Conservation (phyloP, 75 land plant species). For the Pseudotsuga menziesii region DNA sequence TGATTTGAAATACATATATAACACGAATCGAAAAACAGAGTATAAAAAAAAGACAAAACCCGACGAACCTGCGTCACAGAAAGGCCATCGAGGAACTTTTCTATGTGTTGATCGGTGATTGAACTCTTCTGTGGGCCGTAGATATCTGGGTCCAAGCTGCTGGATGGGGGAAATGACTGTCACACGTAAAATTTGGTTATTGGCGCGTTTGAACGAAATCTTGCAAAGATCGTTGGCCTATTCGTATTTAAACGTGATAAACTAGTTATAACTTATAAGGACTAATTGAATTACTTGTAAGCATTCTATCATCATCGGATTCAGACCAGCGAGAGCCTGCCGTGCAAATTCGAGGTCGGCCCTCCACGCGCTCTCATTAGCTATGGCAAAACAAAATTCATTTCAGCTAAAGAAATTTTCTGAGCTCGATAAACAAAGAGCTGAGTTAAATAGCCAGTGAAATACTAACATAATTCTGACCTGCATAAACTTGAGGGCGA, state of each 20-base stretch:
- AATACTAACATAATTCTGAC: background rate
- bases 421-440: background rate
- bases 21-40: too few species aligned
- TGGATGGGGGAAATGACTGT: constrained; percentile 66
- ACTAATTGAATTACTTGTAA: too few species aligned
- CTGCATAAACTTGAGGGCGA: constrained; percentile 5
- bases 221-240: too few species aligned
- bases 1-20: too few species aligned
- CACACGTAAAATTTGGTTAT: background rate
- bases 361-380: constrained; percentile 20
- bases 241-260: background rate
- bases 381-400: background rate
- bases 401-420: background rate
- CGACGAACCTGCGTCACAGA: constrained; percentile 46
- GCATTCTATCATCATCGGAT: constrained; percentile 13
- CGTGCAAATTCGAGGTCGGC: constrained; percentile 49
- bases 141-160: constrained; percentile 57
- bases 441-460: background rate
- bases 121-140: constrained; percentile 66
- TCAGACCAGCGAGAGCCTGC: constrained; percentile 48
- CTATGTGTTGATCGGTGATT: constrained; percentile 57
- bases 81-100: constrained; percentile 55
- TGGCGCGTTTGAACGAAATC: too few species aligned
- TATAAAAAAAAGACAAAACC: too few species aligned
- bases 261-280: too few species aligned